Evolutionary conservation across 208 protist species (phyloP).

Genomic region (Trypanosoma platydactyli): DNA sequence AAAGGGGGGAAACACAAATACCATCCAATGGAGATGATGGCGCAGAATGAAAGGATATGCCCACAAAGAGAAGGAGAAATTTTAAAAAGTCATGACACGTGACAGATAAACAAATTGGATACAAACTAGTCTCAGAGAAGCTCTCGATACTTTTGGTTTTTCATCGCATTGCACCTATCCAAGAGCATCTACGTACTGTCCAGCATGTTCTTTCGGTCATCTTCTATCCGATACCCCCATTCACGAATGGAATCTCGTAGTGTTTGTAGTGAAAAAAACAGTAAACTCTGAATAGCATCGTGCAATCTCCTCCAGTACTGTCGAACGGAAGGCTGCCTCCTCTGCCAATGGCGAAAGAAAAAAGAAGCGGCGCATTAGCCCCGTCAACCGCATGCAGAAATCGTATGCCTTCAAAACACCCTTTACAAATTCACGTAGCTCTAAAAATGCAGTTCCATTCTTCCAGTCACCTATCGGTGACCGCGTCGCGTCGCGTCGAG

Average conservation of each 20-base stretch:
- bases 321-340: conserved; percentile 25
- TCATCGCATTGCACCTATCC: conserved; percentile 1
- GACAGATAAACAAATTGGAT: neutral
- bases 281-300: conserved; percentile 19
- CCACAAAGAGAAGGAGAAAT: neutral
- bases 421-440: conserved; percentile 17
- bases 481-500: neutral
- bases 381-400: conserved; percentile 10
- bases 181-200: conserved; percentile 6
- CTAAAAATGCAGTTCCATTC: neutral
- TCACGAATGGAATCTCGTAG: conserved; percentile 11
- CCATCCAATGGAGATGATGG: neutral
- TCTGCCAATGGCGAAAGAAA: conserved; percentile 25
- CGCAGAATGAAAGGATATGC: neutral
- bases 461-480: conserved; percentile 8
- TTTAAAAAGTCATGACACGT: conserved; percentile 5
- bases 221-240: neutral
- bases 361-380: conserved; percentile 23
- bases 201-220: conserved; percentile 14
- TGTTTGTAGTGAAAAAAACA: conserved; percentile 17
- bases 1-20: neutral
- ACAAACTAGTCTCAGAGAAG: neutral
- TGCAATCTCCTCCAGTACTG: conserved; percentile 10
- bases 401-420: conserved; percentile 1
- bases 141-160: conserved; percentile 2